These are phyloP conservation scores for Boletus edulis DNA, from an alignment of 768 basidiomycete genomes.

Conservation along the genomic window DNA sequence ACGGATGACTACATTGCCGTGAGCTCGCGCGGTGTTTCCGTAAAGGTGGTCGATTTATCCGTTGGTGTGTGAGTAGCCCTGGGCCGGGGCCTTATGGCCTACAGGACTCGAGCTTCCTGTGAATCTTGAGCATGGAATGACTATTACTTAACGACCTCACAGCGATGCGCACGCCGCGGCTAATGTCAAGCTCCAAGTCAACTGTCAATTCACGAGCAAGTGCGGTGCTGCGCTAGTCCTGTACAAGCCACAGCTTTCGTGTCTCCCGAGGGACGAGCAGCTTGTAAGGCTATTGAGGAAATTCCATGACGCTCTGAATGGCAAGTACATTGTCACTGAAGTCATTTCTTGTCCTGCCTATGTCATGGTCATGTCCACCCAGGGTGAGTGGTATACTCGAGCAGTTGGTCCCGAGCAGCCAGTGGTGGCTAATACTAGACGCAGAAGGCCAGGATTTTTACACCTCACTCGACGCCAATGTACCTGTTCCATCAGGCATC, in stretches of 20 bases:
- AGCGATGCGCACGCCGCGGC: not conserved
- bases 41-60: not conserved
- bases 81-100: too few relatives aligned
- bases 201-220: not conserved
- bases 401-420: too few relatives aligned
- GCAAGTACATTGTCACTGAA: not conserved
- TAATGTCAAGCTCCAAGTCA: not conserved
- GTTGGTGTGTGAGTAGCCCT: not conserved
- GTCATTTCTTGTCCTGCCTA: not conserved
- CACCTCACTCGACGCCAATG: too few relatives aligned
- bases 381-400: too few relatives aligned
- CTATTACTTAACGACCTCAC: too few relatives aligned
- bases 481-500: too few relatives aligned
- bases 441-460: too few relatives aligned
- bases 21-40: not conserved
- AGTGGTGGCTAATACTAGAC: too few relatives aligned
- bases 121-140: not conserved
- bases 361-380: too few relatives aligned
- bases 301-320: not conserved
- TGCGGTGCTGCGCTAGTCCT: not conserved
- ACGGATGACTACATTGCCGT: not conserved
- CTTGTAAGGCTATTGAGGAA: not conserved
- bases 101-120: not conserved
- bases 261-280: not conserved
- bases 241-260: not conserved